phyloP scores from a whole-genome alignment of 176 grass and related monocot species.

The Echinochloa phyllopogon region DNA sequence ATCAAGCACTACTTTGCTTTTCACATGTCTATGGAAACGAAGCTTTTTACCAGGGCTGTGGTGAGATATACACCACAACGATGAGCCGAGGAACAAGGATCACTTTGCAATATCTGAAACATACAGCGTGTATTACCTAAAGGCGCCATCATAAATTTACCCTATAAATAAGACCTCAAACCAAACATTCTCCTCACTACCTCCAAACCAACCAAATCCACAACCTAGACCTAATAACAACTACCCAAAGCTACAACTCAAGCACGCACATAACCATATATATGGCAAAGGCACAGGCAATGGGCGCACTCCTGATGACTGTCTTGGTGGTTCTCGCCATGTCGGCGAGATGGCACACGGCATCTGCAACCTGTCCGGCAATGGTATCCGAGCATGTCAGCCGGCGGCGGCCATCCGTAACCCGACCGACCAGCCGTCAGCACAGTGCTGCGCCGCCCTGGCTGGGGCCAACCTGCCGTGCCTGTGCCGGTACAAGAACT shows the following conservation, averaged over 20 bases:
- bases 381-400: slow-evolving; percentile 45
- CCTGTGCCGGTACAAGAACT: slow-evolving; percentile 59
- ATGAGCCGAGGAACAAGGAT: background rate
- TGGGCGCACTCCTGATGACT: background rate
- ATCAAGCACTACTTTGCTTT: background rate
- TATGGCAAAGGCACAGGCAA: background rate
- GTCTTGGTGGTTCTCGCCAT: background rate
- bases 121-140: background rate
- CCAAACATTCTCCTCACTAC: background rate
- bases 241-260: background rate
- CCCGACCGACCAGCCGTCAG: slow-evolving; percentile 41
- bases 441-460: slow-evolving; percentile 46
- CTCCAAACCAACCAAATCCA: background rate
- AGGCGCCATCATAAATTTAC: background rate
- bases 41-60: background rate
- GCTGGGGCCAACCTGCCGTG: slow-evolving; percentile 53
- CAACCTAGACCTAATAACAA: background rate
- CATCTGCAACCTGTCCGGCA: slow-evolving; percentile 54
- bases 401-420: slow-evolving; percentile 49
- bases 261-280: background rate
- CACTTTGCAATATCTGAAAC: background rate
- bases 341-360: slow-evolving; percentile 18
- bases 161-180: background rate
- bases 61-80: background rate
- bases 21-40: background rate